A percentile compares a stretch with the other conserved stretches of the same genome.
phyloP scores from a whole-genome alignment of 345 rosid genomes.

The Brassica juncea region DNA sequence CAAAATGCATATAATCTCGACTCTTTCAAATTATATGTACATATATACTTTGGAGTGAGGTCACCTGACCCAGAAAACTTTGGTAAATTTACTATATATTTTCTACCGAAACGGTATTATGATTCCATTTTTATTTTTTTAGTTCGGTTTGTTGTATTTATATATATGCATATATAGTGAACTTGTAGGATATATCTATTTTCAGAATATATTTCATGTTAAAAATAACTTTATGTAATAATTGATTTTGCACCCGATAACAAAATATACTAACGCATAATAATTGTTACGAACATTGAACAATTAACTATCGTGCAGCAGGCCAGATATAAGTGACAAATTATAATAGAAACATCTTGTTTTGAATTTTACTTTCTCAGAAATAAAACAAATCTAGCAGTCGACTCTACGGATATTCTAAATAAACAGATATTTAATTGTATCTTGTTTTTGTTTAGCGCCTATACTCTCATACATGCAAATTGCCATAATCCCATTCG shows the following conservation, averaged over 20 bases:
- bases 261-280: background rate
- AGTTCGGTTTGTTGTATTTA: background rate
- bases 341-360: background rate
- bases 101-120: background rate
- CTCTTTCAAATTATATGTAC: background rate
- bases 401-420: background rate
- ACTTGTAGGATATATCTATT: too few relatives aligned
- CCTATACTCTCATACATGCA: conserved; percentile 11
- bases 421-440: background rate
- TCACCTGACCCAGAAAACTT: background rate
- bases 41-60: background rate
- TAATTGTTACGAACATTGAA: background rate
- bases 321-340: background rate
- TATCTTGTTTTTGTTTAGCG: background rate
- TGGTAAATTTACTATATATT: background rate
- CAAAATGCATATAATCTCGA: background rate
- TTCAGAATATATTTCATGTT: background rate
- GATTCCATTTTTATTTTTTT: background rate
- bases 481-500: background rate
- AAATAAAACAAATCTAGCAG: background rate
- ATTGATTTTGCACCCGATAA: background rate
- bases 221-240: background rate
- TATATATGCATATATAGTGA: too few relatives aligned
- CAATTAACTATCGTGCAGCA: background rate
- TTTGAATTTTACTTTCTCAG: background rate